Base-by-base conservation (phyloP, 805 yeast genomes). In the Lipomyces yamanashiensis region DNA sequence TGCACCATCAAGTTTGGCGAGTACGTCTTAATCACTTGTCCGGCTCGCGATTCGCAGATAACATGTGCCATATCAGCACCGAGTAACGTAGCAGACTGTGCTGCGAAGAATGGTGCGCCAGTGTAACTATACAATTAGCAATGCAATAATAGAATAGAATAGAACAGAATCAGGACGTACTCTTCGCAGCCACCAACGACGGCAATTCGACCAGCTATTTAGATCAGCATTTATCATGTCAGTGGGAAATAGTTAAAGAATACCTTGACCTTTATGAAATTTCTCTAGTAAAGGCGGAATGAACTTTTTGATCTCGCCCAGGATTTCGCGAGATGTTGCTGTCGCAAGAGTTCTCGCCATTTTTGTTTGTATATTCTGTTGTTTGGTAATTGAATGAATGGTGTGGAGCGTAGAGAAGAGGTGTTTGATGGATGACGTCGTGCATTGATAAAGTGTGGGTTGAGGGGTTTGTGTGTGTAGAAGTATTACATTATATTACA, bases 1-100 rank as follows among this genome's bases (percentile, higher is more conserved):
- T 95, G 98, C 0, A 95, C 96, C 98, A 93, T 95, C 55, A 93
- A 77, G 73, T 93, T 92, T 0, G 99, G 98, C 7, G 96, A 85
- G 76, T 95, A 95, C 36, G 87, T 77, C 76, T 93, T 93, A 72
- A 93, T 91, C 7, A 90, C 87, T 0, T 87, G 77, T 0, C 90
- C 92, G 0, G 98, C 98, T 37, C 79, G 77, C 56, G 78, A 75
- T 69, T 91, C 96, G 77, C 98, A 95, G n/a, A 95, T 81, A 9
- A 93, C 82, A 75, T 93, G 98, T 43, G 93, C 84, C 78, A 95
- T 80, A 74, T 93, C 99, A 58, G 92, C 87, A 0, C 99, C 99
- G 55, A 88, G 81, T 43, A 88, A 76, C 1, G 96, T 89, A 0
- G 96, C 85, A 0, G 97, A 89, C 74, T 89, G 88, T 5, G 96